A percentile compares a stretch with the other conserved stretches of the same genome.
Evolutionary conservation across 2,329 filamentous ascomycete species (phyloP).

Genomic region (Trichoderma hamatum): DNA sequence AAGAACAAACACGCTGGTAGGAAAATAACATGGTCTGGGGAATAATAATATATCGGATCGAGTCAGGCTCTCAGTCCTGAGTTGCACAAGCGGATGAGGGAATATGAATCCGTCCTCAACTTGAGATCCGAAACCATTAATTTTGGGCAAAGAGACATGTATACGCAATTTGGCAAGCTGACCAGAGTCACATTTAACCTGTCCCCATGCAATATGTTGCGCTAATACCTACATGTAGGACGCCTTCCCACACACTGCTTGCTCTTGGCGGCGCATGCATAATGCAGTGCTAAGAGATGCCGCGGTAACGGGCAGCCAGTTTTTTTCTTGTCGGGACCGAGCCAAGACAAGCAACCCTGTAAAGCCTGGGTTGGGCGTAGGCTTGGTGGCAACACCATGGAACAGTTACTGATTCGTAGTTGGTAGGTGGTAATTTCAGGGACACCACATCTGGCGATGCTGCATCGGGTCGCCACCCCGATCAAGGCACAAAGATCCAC

Average conservation of each 20-base stretch:
- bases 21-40: neutral
- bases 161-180: neutral
- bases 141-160: neutral
- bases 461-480: conserved; percentile 12
- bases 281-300: neutral
- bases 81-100: neutral
- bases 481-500: conserved; percentile 15
- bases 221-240: neutral
- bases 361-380: neutral
- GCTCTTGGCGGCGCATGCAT: neutral
- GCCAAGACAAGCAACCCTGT: neutral
- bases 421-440: conserved; percentile 25
- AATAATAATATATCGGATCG: neutral
- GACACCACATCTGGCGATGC: conserved; percentile 22
- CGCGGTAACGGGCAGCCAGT: neutral
- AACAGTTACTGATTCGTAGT: conserved; percentile 1
- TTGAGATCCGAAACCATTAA: neutral
- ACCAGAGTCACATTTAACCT: neutral
- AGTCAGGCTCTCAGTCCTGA: neutral
- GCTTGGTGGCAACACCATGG: neutral
- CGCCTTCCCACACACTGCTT: neutral
- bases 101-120: neutral
- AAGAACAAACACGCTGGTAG: neutral
- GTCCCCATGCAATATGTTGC: neutral
- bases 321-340: neutral